A percentile compares a stretch with the other conserved stretches of the same genome.
Conservation (phyloP, 371 early-diverging fungal genomes). For the Apophysomyces sp. region DNA sequence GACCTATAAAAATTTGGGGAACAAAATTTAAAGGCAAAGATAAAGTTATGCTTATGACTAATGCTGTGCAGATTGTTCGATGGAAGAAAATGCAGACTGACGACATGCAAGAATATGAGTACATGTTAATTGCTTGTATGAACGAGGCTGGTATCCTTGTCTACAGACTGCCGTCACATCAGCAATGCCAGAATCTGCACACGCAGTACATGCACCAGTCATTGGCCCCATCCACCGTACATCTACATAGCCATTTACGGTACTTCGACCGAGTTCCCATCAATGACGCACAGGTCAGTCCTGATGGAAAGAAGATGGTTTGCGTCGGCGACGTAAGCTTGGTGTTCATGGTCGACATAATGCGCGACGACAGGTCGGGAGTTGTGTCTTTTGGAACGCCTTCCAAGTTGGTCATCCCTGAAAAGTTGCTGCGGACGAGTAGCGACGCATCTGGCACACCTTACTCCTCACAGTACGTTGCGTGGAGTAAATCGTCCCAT, state of each 20-base stretch:
- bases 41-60: slow-evolving; percentile 50
- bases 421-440: not conserved
- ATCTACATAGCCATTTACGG: slow-evolving; percentile 32
- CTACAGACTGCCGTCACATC: slow-evolving; percentile 42
- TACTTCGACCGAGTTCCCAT: slow-evolving; percentile 45
- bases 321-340: slow-evolving; percentile 54
- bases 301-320: slow-evolving; percentile 45
- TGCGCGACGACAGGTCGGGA: slow-evolving; percentile 18
- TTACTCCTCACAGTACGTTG: slow-evolving; percentile 52
- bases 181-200: slow-evolving; percentile 16
- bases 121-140: slow-evolving; percentile 40
- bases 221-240: slow-evolving; percentile 3
- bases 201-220: not conserved
- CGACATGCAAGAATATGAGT: slow-evolving; percentile 9
- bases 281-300: slow-evolving; percentile 60
- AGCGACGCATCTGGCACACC: not conserved
- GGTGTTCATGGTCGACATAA: slow-evolving; percentile 31
- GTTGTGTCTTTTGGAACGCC: slow-evolving; percentile 14
- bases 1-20: slow-evolving; percentile 38
- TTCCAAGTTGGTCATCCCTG: slow-evolving; percentile 8
- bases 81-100: slow-evolving; percentile 25
- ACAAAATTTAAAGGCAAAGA: slow-evolving; percentile 34
- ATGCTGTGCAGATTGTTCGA: slow-evolving; percentile 56
- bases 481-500: slow-evolving; percentile 54
- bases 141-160: slow-evolving; percentile 51